These are phyloP conservation scores for Colletotrichum caudatum DNA, from an alignment of 2,329 filamentous ascomycete species.

Conservation along the genomic window DNA sequence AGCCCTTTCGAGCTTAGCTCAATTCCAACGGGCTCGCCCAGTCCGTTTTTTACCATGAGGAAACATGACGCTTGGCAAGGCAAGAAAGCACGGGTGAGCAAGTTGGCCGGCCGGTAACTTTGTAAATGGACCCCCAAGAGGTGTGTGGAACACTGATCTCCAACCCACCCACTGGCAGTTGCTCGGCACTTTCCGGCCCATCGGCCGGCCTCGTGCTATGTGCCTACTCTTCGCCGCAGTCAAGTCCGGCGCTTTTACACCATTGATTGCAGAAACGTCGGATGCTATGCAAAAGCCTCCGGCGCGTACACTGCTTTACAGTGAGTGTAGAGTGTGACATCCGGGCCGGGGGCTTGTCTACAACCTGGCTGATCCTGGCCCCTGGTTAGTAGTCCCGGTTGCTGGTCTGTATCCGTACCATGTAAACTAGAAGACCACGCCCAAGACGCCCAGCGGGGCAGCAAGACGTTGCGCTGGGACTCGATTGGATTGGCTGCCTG, in stretches of 20 bases:
- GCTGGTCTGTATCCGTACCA: background rate
- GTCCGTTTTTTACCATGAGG: conserved; percentile 2
- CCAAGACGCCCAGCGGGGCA: conserved; percentile 1
- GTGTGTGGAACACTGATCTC: conserved; percentile 4
- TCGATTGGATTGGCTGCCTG: conserved; percentile 15
- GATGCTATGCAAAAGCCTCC: conserved; percentile 31
- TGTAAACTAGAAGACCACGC: background rate
- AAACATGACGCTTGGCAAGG: conserved; percentile 14
- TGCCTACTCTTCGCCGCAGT: conserved; percentile 19
- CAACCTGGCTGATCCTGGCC: conserved; percentile 1
- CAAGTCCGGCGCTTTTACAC: conserved; percentile 22
- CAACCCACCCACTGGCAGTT: conserved; percentile 30
- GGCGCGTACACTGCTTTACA: background rate
- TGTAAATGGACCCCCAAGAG: background rate
- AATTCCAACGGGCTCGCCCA: conserved; percentile 10
- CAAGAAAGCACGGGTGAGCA: conserved; percentile 1
- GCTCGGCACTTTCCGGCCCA: conserved; percentile 38
- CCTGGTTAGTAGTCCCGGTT: background rate
- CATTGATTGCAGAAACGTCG: conserved; percentile 18
- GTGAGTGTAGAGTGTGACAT: background rate
- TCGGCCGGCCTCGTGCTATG: conserved; percentile 5
- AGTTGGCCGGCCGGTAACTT: conserved; percentile 5
- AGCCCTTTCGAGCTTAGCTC: background rate
- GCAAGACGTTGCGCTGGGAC: conserved; percentile 19
- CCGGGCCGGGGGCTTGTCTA: background rate